Evolutionary conservation across 352 stramenopile genomes (phyloP).

Genomic region (Globisporangium ultimum): DNA sequence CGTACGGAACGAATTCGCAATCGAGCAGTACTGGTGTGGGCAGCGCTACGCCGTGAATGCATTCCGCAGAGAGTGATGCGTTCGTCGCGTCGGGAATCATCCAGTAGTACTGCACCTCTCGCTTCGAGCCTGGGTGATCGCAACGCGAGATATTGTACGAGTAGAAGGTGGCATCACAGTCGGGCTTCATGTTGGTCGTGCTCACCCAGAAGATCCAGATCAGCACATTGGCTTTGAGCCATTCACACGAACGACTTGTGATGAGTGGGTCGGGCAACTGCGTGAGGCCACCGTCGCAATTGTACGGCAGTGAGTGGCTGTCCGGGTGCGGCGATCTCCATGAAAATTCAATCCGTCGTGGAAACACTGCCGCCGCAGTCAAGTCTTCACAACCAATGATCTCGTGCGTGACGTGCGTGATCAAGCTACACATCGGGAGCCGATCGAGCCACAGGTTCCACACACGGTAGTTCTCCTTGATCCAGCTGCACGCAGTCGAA

Average conservation of each 20-base stretch:
- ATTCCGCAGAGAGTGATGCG: slow-evolving; percentile 31
- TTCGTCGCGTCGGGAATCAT: slow-evolving; percentile 21
- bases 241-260: slow-evolving; percentile 37
- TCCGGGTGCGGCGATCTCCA: slow-evolving; percentile 19
- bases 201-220: slow-evolving; percentile 35
- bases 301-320: slow-evolving; percentile 32
- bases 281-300: slow-evolving; percentile 34
- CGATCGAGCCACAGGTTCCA: slow-evolving; percentile 48
- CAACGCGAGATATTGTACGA: slow-evolving; percentile 42
- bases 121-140: slow-evolving; percentile 12
- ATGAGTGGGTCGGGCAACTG: slow-evolving; percentile 21
- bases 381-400: slow-evolving; percentile 20
- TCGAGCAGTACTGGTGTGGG: slow-evolving; percentile 24
- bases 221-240: slow-evolving; percentile 28
- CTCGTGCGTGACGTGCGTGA: slow-evolving; percentile 26
- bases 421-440: slow-evolving; percentile 18
- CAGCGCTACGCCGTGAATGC: slow-evolving; percentile 21
- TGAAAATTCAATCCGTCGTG: neutral
- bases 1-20: slow-evolving; percentile 40
- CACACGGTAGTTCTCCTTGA: slow-evolving; percentile 42
- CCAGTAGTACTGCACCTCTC: slow-evolving; percentile 31
- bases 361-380: too few species aligned
- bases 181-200: slow-evolving; percentile 17
- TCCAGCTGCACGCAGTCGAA: slow-evolving; percentile 39
- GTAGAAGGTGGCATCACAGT: slow-evolving; percentile 34